phyloP scores from a whole-genome alignment of 345 rosid genomes.

The Populus euphratica region DNA sequence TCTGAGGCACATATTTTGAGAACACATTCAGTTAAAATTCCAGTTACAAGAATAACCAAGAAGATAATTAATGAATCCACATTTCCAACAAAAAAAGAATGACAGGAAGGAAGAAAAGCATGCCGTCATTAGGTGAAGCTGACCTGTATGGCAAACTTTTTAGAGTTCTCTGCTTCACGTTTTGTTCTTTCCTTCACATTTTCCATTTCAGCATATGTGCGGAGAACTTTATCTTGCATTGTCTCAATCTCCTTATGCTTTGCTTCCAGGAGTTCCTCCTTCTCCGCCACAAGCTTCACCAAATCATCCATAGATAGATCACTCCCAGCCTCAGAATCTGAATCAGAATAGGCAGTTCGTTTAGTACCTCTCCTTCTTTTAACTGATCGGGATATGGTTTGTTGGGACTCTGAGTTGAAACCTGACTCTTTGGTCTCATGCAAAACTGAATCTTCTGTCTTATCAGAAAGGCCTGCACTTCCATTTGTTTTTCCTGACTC shows the following conservation, averaged over 20 bases:
- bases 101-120: background rate
- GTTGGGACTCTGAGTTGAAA: slow-evolving; percentile 28
- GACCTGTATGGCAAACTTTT: slow-evolving; percentile 86
- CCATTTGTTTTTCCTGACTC: slow-evolving; percentile 26
- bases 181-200: slow-evolving; percentile 78
- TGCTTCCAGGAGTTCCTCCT: slow-evolving; percentile 63
- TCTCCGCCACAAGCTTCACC: slow-evolving; percentile 68
- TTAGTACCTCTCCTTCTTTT: slow-evolving; percentile 41
- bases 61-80: background rate
- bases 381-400: slow-evolving; percentile 22
- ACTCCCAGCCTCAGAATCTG: slow-evolving; percentile 60
- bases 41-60: background rate
- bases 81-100: background rate
- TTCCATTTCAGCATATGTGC: slow-evolving; percentile 79
- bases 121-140: background rate
- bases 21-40: background rate
- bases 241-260: slow-evolving; percentile 57
- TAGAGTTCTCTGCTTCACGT: slow-evolving; percentile 85
- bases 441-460: slow-evolving; percentile 20
- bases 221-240: slow-evolving; percentile 78
- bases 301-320: slow-evolving; percentile 67
- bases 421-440: slow-evolving; percentile 37
- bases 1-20: slow-evolving; percentile 40
- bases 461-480: slow-evolving; percentile 25
- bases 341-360: slow-evolving; percentile 48